Conservation (phyloP, 768 basidiomycete species). For the Lactarius tabidus region DNA sequence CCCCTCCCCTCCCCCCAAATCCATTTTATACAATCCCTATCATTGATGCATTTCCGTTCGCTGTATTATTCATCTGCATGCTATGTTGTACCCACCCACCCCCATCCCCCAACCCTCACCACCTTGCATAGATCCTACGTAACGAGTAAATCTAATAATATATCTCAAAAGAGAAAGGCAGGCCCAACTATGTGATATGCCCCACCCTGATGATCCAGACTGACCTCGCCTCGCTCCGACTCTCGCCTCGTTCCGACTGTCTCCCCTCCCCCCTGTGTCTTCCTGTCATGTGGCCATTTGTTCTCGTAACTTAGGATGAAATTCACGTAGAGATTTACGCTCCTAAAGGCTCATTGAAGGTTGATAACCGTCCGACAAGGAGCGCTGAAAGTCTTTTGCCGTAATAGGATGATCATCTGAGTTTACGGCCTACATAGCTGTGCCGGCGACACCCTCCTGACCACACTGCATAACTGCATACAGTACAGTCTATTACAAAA, state of each 20-base stretch:
- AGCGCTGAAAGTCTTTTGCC: neutral
- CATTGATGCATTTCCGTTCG: neutral
- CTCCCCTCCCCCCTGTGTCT: neutral
- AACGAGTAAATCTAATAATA: slow-evolving; percentile 9
- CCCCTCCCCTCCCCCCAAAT: neutral
- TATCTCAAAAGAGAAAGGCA: neutral
- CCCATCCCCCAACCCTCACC: neutral
- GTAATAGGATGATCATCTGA: no score
- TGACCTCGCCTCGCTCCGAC: neutral
- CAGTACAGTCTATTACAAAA: no score
- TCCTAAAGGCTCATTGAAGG: no score
- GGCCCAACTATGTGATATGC: neutral
- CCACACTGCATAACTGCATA: no score
- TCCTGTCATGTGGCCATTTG: neutral
- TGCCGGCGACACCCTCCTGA: no score
- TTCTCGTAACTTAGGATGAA: no score
- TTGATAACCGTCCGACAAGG: neutral
- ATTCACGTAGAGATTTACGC: no score
- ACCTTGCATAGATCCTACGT: slow-evolving; percentile 17
- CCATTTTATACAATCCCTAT: neutral
- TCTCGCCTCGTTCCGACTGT: neutral
- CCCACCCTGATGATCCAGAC: neutral
- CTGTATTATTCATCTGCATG: slow-evolving; percentile 10
- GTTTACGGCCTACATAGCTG: no score
- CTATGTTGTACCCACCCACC: slow-evolving; percentile 2